These are phyloP conservation scores for Typha latifolia DNA, from an alignment of 176 grass and related monocot species.

Conservation along the genomic window DNA sequence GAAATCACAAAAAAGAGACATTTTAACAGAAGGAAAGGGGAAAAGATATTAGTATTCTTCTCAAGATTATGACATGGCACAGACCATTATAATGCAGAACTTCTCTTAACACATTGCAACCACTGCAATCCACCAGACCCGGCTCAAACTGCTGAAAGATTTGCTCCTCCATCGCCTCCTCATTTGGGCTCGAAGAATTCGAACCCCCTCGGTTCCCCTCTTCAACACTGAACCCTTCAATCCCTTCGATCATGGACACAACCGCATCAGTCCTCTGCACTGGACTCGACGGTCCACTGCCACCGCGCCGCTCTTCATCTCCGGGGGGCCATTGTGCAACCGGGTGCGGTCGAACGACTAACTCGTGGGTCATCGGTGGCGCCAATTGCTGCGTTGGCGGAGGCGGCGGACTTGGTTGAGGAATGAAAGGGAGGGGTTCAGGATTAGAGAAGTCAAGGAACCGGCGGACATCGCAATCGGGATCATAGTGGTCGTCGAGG, in stretches of 20 bases:
- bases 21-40: no score
- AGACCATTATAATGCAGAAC: constrained; percentile 12
- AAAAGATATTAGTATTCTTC: no score
- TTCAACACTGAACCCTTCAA: neutral
- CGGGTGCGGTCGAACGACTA: no score
- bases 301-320: no score
- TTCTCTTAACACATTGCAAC: constrained; percentile 20
- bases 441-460: constrained; percentile 8
- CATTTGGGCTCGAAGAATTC: neutral
- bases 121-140: constrained; percentile 21
- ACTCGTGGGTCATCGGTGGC: neutral
- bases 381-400: no score
- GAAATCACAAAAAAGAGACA: neutral
- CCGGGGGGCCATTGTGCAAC: no score
- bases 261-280: neutral
- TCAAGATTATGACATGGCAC: constrained; percentile 5
- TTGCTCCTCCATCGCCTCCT: neutral
- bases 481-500: constrained; percentile 13
- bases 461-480: constrained; percentile 15
- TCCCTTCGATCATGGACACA: neutral
- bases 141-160: constrained; percentile 16
- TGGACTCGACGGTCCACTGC: no score
- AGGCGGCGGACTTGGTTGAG: neutral
- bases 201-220: neutral
- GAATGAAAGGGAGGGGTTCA: constrained; percentile 6